Percentiles rank a stretch among this genome's conserved stretches.
phyloP scores from a whole-genome alignment of 2,329 filamentous ascomycete genomes.

The Zasmidium citrigriseum region DNA sequence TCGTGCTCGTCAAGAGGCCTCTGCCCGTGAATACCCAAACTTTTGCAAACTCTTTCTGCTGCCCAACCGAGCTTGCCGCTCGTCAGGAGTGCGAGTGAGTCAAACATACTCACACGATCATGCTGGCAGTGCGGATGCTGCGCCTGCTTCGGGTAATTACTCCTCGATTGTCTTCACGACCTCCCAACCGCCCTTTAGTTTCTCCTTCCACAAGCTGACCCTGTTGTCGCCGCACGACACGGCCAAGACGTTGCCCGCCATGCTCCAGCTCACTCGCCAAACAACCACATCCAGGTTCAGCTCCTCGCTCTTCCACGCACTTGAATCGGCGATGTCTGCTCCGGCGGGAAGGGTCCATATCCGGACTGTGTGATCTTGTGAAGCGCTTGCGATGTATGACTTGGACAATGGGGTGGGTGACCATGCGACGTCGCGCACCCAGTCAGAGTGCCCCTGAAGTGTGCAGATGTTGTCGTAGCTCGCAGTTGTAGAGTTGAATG shows the following conservation, averaged over 20 bases:
- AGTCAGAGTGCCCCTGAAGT: slow-evolving; percentile 83
- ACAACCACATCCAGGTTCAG: slow-evolving; percentile 85
- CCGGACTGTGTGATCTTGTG: slow-evolving; percentile 93
- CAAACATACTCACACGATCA: neutral
- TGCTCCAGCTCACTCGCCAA: slow-evolving; percentile 97
- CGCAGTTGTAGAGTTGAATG: slow-evolving; percentile 60
- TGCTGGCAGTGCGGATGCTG: neutral
- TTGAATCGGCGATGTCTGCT: slow-evolving; percentile 46
- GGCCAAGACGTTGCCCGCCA: slow-evolving; percentile 94
- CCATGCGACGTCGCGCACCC: slow-evolving; percentile 98
- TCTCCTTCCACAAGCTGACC: slow-evolving; percentile 98
- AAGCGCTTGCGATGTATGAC: slow-evolving; percentile 93
- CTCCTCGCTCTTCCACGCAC: slow-evolving; percentile 81
- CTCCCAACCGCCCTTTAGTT: slow-evolving; percentile 94
- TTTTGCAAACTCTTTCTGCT: neutral
- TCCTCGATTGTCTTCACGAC: slow-evolving; percentile 89
- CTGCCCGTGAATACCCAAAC: neutral
- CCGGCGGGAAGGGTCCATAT: slow-evolving; percentile 75
- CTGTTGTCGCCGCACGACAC: slow-evolving; percentile 95
- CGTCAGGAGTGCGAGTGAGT: neutral
- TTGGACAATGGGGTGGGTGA: slow-evolving; percentile 92
- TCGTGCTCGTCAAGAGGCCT: neutral
- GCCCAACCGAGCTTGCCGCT: neutral
- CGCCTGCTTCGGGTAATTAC: slow-evolving; percentile 19
- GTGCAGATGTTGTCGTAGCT: slow-evolving; percentile 52